Evolutionary conservation across 495 filamentous ascomycete genomes (phyloP), one percentile per base, ranked within the genome.

Genomic region (Xylaria acuta): DNA sequence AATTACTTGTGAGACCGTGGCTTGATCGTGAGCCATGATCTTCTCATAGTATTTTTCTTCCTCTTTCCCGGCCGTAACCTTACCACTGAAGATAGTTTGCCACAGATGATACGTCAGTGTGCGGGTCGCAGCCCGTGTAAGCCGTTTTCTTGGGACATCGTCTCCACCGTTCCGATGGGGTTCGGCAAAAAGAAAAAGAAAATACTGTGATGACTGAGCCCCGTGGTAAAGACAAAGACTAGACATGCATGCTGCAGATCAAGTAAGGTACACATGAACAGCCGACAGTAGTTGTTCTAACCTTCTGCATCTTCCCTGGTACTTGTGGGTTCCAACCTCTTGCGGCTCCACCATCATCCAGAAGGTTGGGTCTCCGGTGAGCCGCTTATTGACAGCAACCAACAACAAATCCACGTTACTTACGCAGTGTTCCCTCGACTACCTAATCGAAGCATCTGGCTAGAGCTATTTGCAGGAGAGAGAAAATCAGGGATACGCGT

Each of bases 321-420:
- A 20, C 30, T 9, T 25, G 65, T 56, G 49, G 65, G 18, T 54
- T 36, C 45, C 30, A 41, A 30, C 49, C 49, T 56, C 18, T 27
- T 41, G 16, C 38, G 32, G 54, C 67, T 62, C 67, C 67, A 69
- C 67, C 56, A 32, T 36, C 36, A 45, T 62, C 67, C 67, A 62
- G 67, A 69, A 69, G 8, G 67, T 49, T 69, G 67, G 67, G 67
- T 69, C 67, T 30, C 34, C 8, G 30, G 56, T 49, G 67, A 59
- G 56, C 54, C 67, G 18, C 45, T 16, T 67, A 27, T 53, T 12
- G 64, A 47, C 36, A 49, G 5, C 65, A 56, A 67, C 16, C 2
- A 34, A 4, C 38, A 64, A 65, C 63, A 43, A 30, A 30, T 1
- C 22, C 60, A 22, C 34, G 62, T 64, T 32, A 7, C 27, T 18